Percentiles rank a stretch among this genome's conserved stretches.
Evolutionary conservation across 1,139 yeast species (phyloP).

Genomic region (Pichia sp.): DNA sequence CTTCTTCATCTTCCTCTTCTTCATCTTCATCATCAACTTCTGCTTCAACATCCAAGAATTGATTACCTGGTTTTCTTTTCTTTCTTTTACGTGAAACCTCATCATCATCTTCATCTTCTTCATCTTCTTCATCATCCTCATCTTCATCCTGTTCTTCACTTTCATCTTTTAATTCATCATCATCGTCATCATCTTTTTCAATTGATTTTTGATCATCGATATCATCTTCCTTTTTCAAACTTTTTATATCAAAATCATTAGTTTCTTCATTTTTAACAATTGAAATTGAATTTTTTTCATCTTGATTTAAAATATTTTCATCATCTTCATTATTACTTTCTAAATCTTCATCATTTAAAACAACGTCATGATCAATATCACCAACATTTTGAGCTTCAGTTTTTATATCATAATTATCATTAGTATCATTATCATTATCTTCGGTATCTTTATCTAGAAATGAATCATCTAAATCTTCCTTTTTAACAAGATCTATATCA

Average conservation of each 20-base stretch:
- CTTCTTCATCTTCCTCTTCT: slow-evolving; percentile 88
- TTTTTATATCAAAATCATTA: not conserved
- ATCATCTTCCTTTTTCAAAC: slow-evolving; percentile 30
- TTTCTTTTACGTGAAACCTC: slow-evolving; percentile 39
- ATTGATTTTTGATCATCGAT: slow-evolving; percentile 37
- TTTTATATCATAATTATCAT: slow-evolving; percentile 8
- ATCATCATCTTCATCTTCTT: slow-evolving; percentile 49
- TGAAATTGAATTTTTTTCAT: not conserved
- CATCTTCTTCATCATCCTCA: slow-evolving; percentile 62
- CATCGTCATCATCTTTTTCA: slow-evolving; percentile 19
- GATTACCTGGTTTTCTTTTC: slow-evolving; percentile 68
- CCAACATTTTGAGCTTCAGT: not conserved
- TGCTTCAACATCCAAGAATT: slow-evolving; percentile 97
- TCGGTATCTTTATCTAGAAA: not conserved
- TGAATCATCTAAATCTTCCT: slow-evolving; percentile 3
- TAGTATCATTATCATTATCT: slow-evolving; percentile 1
- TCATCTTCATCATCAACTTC: slow-evolving; percentile 98
- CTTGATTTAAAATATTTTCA: too few species aligned
- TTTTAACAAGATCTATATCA: slow-evolving; percentile 3
- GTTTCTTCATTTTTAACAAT: slow-evolving; percentile 7
- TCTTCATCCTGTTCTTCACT: slow-evolving; percentile 46
- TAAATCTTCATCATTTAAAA: too few species aligned
- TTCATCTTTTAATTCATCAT: slow-evolving; percentile 28
- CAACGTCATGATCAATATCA: too few species aligned
- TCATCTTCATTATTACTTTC: too few species aligned